Evolutionary conservation across 2,329 filamentous ascomycete genomes (phyloP).

Genomic region (Arachnomyces sp.): DNA sequence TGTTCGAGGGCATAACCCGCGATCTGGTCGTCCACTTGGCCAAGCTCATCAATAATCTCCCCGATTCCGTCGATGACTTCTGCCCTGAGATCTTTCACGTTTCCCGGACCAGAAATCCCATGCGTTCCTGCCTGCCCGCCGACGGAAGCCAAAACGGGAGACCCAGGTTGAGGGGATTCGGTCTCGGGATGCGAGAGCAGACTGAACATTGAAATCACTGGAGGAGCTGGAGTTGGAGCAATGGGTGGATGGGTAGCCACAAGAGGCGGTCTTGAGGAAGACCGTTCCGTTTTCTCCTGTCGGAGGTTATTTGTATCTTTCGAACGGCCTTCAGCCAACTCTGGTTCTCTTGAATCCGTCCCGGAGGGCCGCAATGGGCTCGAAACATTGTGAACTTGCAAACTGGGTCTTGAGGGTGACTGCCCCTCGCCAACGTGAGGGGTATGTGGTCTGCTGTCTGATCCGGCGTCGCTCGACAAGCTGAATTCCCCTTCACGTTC

Average conservation of each 20-base stretch:
- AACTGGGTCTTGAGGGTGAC: slow-evolving; percentile 10
- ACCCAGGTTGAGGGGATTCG: slow-evolving; percentile 35
- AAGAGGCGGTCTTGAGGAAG: slow-evolving; percentile 50
- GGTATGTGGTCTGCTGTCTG: slow-evolving; percentile 44
- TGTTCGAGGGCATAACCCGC: slow-evolving; percentile 81
- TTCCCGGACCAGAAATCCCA: slow-evolving; percentile 8
- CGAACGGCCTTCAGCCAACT: too few species aligned
- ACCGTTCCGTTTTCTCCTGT: slow-evolving; percentile 18
- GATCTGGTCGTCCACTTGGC: slow-evolving; percentile 88
- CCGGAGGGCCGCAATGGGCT: background rate
- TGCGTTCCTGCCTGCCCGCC: background rate
- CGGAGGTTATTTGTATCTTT: too few species aligned
- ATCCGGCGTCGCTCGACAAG: slow-evolving; percentile 52
- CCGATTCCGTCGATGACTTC: slow-evolving; percentile 91
- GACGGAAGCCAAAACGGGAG: slow-evolving; percentile 25
- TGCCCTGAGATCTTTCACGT: slow-evolving; percentile 65
- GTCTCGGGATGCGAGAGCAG: slow-evolving; percentile 63
- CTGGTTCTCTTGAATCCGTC: background rate
- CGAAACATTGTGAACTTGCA: background rate
- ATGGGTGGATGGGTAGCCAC: slow-evolving; percentile 49
- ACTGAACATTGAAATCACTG: slow-evolving; percentile 73
- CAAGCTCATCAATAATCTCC: slow-evolving; percentile 92
- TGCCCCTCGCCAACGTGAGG: slow-evolving; percentile 31
- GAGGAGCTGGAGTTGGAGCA: slow-evolving; percentile 49
- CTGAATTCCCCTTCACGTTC: slow-evolving; percentile 59